Evolutionary conservation across 176 grass and related monocot genomes (phyloP), one percentile per base, ranked within the genome.

Genomic region (Oryza coarctata): DNA sequence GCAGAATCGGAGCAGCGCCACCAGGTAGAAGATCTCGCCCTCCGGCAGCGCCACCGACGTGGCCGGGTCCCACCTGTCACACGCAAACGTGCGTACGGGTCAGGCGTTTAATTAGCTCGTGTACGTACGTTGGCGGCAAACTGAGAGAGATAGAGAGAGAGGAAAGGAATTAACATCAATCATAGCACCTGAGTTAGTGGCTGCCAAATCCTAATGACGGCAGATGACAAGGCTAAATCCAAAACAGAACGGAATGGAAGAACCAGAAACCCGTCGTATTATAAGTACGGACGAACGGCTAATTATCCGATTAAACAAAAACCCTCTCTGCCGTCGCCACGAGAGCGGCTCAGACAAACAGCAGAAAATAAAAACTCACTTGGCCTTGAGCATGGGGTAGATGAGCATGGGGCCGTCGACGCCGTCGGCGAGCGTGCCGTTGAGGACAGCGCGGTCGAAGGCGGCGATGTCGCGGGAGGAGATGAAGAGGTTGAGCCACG

Each of bases 401-500:
- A 94, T 62, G 43, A 99, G 97, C 93, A 99, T 96, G 28, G 97
- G 97, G 13, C 97, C 97, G 47, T 90, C 93, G 76, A 99, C 84
- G 60, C 97, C 97, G 47, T 84, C 58, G 57, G 84, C 76, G 74
- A 99, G 89, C 74, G 94, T 88, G 69, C 73, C 66, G 4, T 85
- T 85, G 85, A 99, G 73, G 20, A 99, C 93, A 26, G 78, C 18
- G 35, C 70, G 77, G 62, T 95, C 87, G 83, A 99, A 96, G 23
- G 28, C 91, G 22, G 62, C 57, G 64, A 99, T 89, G 82, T 95
- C 77, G 5, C 74, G 84, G 1, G 93, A 80, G 20, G 93, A 81
- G 77, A 99, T 65, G 87, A 99, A 89, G 60, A 99, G 65, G 89
- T 99, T 99, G 72, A 99, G 89, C 97, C 97, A 99, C 5, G 97